Evolutionary conservation across 345 rosid genomes (phyloP).

Genomic region (Mallotus nudiflorus): DNA sequence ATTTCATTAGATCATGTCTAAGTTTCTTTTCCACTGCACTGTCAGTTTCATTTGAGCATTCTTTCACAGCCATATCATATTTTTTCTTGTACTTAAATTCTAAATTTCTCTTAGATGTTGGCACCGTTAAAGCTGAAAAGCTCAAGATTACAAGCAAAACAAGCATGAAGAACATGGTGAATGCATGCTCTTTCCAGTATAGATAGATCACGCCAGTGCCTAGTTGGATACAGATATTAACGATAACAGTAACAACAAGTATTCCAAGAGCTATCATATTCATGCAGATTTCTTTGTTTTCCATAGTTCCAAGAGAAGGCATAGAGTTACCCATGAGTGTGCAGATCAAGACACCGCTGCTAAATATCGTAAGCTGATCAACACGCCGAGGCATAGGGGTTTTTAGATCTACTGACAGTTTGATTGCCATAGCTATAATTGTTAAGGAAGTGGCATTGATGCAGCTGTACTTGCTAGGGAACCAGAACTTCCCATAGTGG

Average conservation of each 20-base stretch:
- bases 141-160: constrained; percentile 50
- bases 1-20: constrained; percentile 56
- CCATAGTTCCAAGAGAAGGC: constrained; percentile 88
- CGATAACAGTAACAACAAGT: constrained; percentile 66
- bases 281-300: constrained; percentile 45
- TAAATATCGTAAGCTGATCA: constrained; percentile 87
- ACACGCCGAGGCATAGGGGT: constrained; percentile 80
- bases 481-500: constrained; percentile 64
- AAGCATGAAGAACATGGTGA: constrained; percentile 57
- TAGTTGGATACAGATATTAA: constrained; percentile 69
- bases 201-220: constrained; percentile 74
- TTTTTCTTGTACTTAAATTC: constrained; percentile 63
- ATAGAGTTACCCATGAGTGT: constrained; percentile 76
- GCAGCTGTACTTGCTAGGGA: constrained; percentile 67
- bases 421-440: constrained; percentile 61
- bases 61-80: constrained; percentile 52
- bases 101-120: constrained; percentile 46
- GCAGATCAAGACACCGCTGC: constrained; percentile 73
- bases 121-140: constrained; percentile 61
- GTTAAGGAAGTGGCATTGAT: constrained; percentile 85
- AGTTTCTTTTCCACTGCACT: constrained; percentile 40
- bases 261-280: constrained; percentile 71
- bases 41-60: constrained; percentile 39
- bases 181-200: constrained; percentile 58
- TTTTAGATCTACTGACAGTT: constrained; percentile 85